Conservation (phyloP, 2,329 filamentous ascomycete species). For the Trichophaea hybrida region DNA sequence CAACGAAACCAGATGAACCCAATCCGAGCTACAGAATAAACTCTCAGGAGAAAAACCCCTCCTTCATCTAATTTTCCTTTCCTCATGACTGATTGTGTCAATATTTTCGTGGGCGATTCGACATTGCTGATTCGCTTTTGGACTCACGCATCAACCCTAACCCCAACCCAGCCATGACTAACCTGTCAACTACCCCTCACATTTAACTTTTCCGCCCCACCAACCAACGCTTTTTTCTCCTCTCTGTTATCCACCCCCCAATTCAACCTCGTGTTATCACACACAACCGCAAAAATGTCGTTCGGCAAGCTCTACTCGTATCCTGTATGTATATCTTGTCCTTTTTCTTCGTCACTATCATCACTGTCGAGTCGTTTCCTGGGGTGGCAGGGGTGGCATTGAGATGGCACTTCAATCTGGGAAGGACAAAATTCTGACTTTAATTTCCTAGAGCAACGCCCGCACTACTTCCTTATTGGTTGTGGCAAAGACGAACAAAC, state of each 20-base stretch:
- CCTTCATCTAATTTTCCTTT: background rate
- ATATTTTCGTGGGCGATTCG: no score
- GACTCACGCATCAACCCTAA: background rate
- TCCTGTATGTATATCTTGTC: slow-evolving; percentile 45
- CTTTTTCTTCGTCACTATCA: slow-evolving; percentile 20
- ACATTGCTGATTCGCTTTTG: no score
- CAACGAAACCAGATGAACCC: no score
- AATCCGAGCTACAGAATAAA: no score
- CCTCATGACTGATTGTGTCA: background rate
- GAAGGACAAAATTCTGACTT: background rate
- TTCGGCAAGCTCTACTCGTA: slow-evolving; percentile 96
- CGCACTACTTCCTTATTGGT: slow-evolving; percentile 79
- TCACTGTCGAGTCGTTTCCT: slow-evolving; percentile 13
- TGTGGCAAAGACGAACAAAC: slow-evolving; percentile 92
- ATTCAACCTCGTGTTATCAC: background rate
- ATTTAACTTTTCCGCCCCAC: background rate
- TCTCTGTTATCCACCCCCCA: slow-evolving; percentile 1
- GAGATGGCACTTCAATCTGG: background rate
- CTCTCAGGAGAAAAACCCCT: no score
- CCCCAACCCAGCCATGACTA: background rate
- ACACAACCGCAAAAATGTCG: slow-evolving; percentile 48
- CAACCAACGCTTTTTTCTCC: background rate
- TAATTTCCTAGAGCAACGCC: slow-evolving; percentile 56
- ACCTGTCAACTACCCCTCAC: background rate
- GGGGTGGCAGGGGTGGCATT: background rate